phyloP scores from a whole-genome alignment of 495 filamentous ascomycete species.

The Aspergillus sclerotiicarbonarius region DNA sequence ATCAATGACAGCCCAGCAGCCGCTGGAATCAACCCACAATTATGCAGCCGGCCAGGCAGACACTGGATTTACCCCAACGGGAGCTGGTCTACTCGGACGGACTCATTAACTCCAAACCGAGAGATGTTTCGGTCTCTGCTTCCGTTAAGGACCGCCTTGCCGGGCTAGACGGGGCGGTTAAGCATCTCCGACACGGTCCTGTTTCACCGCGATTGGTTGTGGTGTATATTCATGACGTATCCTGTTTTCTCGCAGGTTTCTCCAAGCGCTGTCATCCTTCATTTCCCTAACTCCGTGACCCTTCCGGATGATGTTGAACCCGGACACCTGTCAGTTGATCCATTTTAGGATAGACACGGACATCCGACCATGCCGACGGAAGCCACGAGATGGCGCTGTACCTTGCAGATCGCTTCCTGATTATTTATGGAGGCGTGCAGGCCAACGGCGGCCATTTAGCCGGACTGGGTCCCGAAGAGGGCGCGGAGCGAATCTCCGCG shows the following conservation, averaged over 20 bases:
- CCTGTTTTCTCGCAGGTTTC: background rate
- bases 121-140: background rate
- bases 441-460: conserved; percentile 17
- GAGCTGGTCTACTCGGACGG: background rate
- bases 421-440: background rate
- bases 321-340: background rate
- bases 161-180: background rate
- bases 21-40: background rate
- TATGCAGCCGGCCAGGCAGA: background rate
- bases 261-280: background rate
- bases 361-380: conserved; percentile 2
- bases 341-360: background rate
- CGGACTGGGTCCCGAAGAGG: background rate
- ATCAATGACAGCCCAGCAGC: conserved; percentile 13
- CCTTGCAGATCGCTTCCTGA: conserved; percentile 24
- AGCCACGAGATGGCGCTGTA: conserved; percentile 3
- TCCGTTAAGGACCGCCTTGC: background rate
- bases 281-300: background rate
- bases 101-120: background rate
- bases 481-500: conserved; percentile 11
- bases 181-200: background rate
- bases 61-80: background rate
- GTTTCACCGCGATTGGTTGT: background rate
- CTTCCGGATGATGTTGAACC: background rate
- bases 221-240: background rate